A percentile compares a stretch with the other conserved stretches of the same genome.
Evolutionary conservation across 768 basidiomycete species (phyloP).

Genomic region (Cyclocybe cylindracea): DNA sequence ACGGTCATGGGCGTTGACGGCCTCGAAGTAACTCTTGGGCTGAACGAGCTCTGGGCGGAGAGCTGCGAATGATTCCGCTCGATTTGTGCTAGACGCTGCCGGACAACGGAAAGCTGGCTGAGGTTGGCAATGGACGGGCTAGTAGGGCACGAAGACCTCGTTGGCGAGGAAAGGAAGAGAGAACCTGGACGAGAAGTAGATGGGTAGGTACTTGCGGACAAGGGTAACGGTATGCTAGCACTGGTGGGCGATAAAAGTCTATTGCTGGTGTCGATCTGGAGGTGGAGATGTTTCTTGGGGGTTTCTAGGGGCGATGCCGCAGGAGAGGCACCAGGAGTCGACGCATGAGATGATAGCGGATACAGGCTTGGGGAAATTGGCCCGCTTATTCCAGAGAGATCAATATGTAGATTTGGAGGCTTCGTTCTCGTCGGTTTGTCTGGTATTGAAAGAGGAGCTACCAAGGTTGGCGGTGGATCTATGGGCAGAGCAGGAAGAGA

Average conservation of each 20-base stretch:
- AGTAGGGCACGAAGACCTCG: constrained; percentile 12
- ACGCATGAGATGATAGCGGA: constrained; percentile 3
- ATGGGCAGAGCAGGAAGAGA: constrained; percentile 32
- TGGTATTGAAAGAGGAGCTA: constrained; percentile 1
- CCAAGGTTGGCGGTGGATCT: constrained; percentile 15
- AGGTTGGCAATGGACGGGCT: constrained; percentile 69
- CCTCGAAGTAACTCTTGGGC: not conserved
- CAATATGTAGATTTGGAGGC: constrained; percentile 14
- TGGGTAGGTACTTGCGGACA: constrained; percentile 3
- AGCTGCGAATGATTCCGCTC: constrained; percentile 35
- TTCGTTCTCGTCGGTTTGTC: constrained; percentile 6
- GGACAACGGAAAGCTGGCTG: constrained; percentile 62
- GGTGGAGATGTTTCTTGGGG: not conserved
- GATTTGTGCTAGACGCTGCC: constrained; percentile 64
- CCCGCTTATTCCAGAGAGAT: constrained; percentile 14
- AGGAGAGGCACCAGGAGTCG: not conserved
- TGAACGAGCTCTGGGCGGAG: constrained; percentile 16
- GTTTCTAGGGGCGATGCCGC: not conserved
- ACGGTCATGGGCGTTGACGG: constrained; percentile 5
- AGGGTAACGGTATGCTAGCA: no score
- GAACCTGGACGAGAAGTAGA: constrained; percentile 6
- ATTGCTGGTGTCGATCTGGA: not conserved
- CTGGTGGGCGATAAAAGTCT: no score
- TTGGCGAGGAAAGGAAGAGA: constrained; percentile 3
- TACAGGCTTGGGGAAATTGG: constrained; percentile 26